phyloP scores from a whole-genome alignment of 2,329 filamentous ascomycete species.

The Diplodia sapinea region DNA sequence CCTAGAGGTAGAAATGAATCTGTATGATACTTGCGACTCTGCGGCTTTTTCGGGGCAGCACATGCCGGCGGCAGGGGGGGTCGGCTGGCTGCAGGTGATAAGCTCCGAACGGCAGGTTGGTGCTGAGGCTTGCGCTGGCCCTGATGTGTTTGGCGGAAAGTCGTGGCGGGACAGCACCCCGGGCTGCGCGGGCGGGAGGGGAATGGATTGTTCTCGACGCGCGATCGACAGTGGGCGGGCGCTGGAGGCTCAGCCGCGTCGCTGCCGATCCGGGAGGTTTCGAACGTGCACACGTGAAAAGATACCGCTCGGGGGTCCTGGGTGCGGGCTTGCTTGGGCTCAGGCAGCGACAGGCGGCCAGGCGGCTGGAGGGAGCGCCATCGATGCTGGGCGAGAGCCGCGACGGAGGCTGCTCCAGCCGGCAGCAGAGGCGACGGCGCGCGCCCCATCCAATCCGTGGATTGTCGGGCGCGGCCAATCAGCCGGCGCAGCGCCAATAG shows the following conservation, averaged over 20 bases:
- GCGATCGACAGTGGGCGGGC: slow-evolving; percentile 23
- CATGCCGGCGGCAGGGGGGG: neutral
- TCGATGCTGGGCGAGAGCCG: neutral
- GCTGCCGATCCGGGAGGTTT: slow-evolving; percentile 23
- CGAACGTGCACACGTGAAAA: slow-evolving; percentile 10
- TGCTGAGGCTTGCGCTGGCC: slow-evolving; percentile 12
- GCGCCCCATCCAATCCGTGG: slow-evolving; percentile 13
- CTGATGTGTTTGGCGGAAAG: slow-evolving; percentile 9
- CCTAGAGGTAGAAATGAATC: slow-evolving; percentile 22
- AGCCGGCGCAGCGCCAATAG: slow-evolving; percentile 20
- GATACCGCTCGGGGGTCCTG: slow-evolving; percentile 2
- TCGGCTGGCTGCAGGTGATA: slow-evolving; percentile 25
- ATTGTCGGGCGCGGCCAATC: slow-evolving; percentile 4
- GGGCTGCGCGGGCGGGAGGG: slow-evolving; percentile 22
- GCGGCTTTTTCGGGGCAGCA: slow-evolving; percentile 16
- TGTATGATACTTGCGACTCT: slow-evolving; percentile 19
- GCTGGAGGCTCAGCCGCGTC: slow-evolving; percentile 18
- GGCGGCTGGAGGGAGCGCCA: slow-evolving; percentile 2
- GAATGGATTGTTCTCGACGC: slow-evolving; percentile 26
- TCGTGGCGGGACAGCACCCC: slow-evolving; percentile 17
- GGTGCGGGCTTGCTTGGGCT: neutral
- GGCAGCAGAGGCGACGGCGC: slow-evolving; percentile 3
- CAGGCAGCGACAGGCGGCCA: slow-evolving; percentile 21
- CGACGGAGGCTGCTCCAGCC: slow-evolving; percentile 27
- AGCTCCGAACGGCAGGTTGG: slow-evolving; percentile 7